Base-by-base conservation (phyloP, 495 filamentous ascomycete species). In the Podospora bellae-mahoneyi region DNA sequence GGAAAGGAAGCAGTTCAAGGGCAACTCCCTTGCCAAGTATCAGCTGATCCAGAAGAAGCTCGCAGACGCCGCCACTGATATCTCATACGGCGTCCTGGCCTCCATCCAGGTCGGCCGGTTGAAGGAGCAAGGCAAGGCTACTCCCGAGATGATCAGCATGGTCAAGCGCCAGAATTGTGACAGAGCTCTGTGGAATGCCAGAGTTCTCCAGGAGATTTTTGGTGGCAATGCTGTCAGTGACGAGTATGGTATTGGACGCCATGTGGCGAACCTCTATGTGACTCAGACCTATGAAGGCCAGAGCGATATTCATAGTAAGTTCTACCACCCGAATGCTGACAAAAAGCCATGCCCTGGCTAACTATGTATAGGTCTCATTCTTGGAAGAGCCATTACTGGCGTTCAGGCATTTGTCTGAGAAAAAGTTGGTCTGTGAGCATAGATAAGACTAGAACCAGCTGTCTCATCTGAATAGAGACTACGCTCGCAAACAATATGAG, bases 21-120 rank as follows among this genome's bases (percentile, higher is more conserved):
- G 90, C 48, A 97, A 98, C 76, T 92, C 95, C 1, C 82, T 99
- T 55, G 95, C 95, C 44, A 97, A 94, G 81, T 99, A 98, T 72
- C 95, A 99, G 79, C 86, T 99, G n/a, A 86, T 99, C 55, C 95
- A 99, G 83, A 97, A 97, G 87, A 99, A 99, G 82, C 82, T 99
- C 68, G 90, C 93, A 0, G 94, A 98, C 76, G 95, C 94, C 16
- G 84, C 86, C 9, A 97, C 96, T 0, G 95, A 98, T 79, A 92
- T 91, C 16, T 89, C 93, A 1, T 99, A 91, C 75, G 95, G 95
- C 4, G 90, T 91, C 10, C 76, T 96, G 58, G 95, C 94, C 4
- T 89, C 92, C 0, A 86, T 89, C 54, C 95, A 99, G 78, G 94
- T 97, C 57, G 95, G 94, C 55, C 82, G 96, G 68, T 85, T 99